Percentiles rank a stretch among this genome's conserved stretches.
Conservation (phyloP, 208 protist species). For the Wallacemonas sp. region DNA sequence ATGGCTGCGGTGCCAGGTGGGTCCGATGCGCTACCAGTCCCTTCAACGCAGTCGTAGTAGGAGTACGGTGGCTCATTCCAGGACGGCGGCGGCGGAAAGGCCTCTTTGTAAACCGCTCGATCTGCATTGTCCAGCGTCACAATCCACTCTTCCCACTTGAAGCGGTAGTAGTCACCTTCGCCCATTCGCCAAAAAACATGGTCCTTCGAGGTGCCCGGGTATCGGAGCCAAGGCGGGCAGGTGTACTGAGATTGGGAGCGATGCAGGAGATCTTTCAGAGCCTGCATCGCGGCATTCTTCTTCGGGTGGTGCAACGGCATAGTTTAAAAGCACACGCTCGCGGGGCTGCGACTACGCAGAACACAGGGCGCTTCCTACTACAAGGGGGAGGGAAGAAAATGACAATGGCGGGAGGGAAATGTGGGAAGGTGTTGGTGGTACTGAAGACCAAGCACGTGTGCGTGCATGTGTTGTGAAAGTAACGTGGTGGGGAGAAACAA, state of each 20-base stretch:
- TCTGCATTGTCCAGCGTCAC: not conserved
- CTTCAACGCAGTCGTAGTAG: conserved; percentile 1
- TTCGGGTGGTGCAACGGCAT: not conserved
- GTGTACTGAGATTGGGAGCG: not conserved
- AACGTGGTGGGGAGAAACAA: no score
- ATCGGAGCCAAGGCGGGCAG: conserved; percentile 1
- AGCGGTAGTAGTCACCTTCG: conserved; percentile 2
- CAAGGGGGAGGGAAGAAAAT: no score
- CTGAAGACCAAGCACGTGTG: no score
- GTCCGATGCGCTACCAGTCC: not conserved
- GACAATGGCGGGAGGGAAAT: no score
- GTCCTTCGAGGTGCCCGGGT: not conserved
- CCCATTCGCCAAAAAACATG: conserved; percentile 5
- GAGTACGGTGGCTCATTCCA: not conserved
- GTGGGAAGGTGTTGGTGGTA: no score
- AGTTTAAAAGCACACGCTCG: no score
- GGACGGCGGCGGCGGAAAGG: conserved; percentile 4
- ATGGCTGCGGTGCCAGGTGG: not conserved
- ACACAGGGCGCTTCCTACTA: no score
- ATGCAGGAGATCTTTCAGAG: not conserved
- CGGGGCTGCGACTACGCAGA: no score
- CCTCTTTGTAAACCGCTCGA: not conserved
- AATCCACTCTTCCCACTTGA: not conserved
- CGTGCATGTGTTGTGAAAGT: no score
- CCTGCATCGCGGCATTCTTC: not conserved